These are phyloP conservation scores for Termitomyces bulborhizus DNA, from an alignment of 768 basidiomycete species.

Conservation along the genomic window DNA sequence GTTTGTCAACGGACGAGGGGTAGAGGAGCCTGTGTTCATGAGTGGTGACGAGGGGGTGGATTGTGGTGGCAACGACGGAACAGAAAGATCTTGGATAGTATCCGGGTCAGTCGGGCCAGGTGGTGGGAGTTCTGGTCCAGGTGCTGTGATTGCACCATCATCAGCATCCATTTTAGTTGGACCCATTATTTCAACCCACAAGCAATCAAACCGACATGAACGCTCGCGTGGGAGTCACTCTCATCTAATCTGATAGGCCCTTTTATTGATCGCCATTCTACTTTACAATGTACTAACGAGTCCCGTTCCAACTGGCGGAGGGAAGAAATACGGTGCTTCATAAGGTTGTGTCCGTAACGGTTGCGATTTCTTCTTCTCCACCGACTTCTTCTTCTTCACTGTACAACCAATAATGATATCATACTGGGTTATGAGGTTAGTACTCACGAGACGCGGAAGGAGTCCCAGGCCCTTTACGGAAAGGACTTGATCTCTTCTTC, in stretches of 20 bases:
- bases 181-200: constrained; percentile 7
- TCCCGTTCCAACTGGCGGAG: constrained; percentile 31
- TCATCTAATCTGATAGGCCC: constrained; percentile 11
- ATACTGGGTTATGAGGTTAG: not conserved
- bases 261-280: not conserved
- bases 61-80: constrained; percentile 2
- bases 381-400: constrained; percentile 8
- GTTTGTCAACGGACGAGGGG: constrained; percentile 33
- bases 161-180: constrained; percentile 18
- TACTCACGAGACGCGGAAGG: constrained; percentile 8
- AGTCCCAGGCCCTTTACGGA: constrained; percentile 17
- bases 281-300: not conserved
- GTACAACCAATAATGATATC: not conserved
- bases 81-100: constrained; percentile 7
- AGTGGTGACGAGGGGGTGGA: constrained; percentile 2
- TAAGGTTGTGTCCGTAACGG: constrained; percentile 50
- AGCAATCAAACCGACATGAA: constrained; percentile 11
- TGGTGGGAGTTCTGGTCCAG: constrained; percentile 16
- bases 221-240: constrained; percentile 11
- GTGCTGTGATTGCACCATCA: constrained; percentile 17
- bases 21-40: constrained; percentile 13
- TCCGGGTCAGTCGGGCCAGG: constrained; percentile 8
- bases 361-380: constrained; percentile 30
- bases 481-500: constrained; percentile 13
- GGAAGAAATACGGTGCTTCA: constrained; percentile 58